Evolutionary conservation across 1,284 basidiomycete genomes (phyloP), one percentile per base, ranked within the genome.

Genomic region (Malassezia furfur): DNA sequence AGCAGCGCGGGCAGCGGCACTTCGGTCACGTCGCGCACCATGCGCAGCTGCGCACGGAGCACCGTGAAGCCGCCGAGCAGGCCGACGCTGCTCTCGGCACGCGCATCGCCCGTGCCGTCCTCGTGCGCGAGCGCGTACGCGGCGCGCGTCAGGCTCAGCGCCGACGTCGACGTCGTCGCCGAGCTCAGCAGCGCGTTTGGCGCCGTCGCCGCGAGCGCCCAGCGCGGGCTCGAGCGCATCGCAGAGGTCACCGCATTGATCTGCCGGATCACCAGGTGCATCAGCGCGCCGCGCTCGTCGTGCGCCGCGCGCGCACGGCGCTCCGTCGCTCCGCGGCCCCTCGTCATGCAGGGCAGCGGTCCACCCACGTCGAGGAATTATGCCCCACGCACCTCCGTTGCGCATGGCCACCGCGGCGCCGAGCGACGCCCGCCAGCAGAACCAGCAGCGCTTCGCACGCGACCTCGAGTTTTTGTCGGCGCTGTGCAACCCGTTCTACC

Each of bases 1-100:
- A 74, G 39, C 21, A 71, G 57, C 3, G 61, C 35, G 1, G 65
- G 61, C 14, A 66, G 62, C 14, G 69, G 69, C 37, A 75, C 62
- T 31, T 44, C 44, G 15, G 61, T 43, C 22, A 70, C 51, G 46
- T 60, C 39, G 22, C 25, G 31, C 32, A 51, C 57, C 17, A 54
- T 12, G 31, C 66, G 62, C 11, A 96, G 79, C 45, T 81, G 79
- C 55, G 88, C 80, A 72, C 87, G 86, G 52, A 98, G 81, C 57
- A 87, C 84, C 56, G 91, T 82, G 70, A 98, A 98, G 11, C 85
- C 88, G 56, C 80, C 79, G 84, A 96, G 90, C 19, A 98, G 81
- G 36, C 65, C 64, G 37, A 68, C 62, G 19, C 31, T 39, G n/a
- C 40, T 32, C 14, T 50, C 40, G 17, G 41, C 21, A 5, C 34